Evolutionary conservation across 768 basidiomycete species (phyloP).

Genomic region (Leucosporidium yakuticum): DNA sequence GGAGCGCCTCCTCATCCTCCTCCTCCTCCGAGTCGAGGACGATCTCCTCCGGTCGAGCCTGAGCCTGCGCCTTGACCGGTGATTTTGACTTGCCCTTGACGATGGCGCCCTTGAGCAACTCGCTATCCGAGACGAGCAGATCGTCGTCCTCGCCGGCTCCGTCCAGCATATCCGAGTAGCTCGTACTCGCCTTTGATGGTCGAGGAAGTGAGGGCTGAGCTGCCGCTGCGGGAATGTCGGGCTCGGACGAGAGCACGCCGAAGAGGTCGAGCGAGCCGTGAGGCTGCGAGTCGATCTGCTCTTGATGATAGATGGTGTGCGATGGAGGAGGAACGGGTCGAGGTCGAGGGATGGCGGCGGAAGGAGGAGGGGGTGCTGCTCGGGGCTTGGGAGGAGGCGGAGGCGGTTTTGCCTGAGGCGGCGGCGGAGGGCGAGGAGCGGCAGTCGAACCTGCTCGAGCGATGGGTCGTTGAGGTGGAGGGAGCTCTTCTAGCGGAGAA

Average conservation of each 20-base stretch:
- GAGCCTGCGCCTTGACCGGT: neutral
- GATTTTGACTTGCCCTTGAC: slow-evolving; percentile 1
- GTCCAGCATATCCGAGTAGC: slow-evolving; percentile 4
- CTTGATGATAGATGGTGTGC: neutral
- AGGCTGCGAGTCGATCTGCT: neutral
- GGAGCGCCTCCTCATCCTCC: neutral
- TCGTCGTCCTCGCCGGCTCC: slow-evolving; percentile 7
- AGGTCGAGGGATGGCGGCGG: neutral
- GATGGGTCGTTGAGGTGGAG: too few relatives aligned
- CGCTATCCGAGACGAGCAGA: slow-evolving; percentile 22
- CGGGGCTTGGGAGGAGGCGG: too few relatives aligned
- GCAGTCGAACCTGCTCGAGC: too few relatives aligned
- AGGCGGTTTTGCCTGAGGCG: too few relatives aligned
- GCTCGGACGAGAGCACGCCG: slow-evolving; percentile 1
- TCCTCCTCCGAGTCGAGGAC: slow-evolving; percentile 26
- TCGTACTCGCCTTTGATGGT: neutral
- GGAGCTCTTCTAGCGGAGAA: too few relatives aligned
- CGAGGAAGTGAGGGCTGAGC: neutral
- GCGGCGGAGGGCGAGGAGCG: too few relatives aligned
- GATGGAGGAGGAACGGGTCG: neutral
- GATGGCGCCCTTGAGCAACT: slow-evolving; percentile 16
- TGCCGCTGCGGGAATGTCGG: neutral
- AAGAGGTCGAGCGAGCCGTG: neutral
- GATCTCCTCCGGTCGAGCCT: slow-evolving; percentile 2
- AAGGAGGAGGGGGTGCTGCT: too few relatives aligned